phyloP scores from a whole-genome alignment of 768 basidiomycete species.

The Terana coerulea region DNA sequence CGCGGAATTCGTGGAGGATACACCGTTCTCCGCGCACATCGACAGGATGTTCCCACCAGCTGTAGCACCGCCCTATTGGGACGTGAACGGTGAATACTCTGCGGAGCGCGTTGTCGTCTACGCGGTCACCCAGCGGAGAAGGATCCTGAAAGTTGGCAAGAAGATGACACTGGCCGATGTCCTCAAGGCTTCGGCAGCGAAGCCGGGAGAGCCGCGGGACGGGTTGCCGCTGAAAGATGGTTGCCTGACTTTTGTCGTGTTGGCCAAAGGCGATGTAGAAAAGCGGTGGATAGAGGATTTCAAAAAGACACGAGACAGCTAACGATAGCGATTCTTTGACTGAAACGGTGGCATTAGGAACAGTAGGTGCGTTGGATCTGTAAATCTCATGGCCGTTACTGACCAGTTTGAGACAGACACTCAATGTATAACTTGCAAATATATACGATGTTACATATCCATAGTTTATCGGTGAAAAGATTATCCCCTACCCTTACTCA shows the following conservation, averaged over 20 bases:
- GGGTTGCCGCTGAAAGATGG: conserved; percentile 84
- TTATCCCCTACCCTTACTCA: too few species aligned
- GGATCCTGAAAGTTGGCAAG: conserved; percentile 87
- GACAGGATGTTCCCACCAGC: conserved; percentile 79
- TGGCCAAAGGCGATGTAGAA: conserved; percentile 76
- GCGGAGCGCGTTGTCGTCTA: conserved; percentile 70
- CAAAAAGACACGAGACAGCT: conserved; percentile 41
- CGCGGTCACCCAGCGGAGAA: conserved; percentile 70
- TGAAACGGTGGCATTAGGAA: not conserved
- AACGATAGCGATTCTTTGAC: not conserved
- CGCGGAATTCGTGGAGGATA: conserved; percentile 78
- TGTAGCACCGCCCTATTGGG: conserved; percentile 70
- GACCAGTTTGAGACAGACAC: too few species aligned
- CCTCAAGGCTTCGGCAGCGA: conserved; percentile 55
- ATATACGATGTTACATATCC: too few species aligned
- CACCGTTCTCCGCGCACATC: conserved; percentile 77
- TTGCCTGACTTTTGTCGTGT: conserved; percentile 72
- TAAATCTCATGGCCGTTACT: too few species aligned
- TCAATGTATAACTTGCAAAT: too few species aligned
- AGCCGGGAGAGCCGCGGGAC: conserved; percentile 58
- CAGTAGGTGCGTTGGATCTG: not conserved
- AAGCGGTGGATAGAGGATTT: conserved; percentile 84
- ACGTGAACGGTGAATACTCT: conserved; percentile 62
- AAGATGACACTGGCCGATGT: conserved; percentile 85
- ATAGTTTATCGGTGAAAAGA: too few species aligned